Percentiles rank a stretch among this genome's conserved stretches.
These are phyloP conservation scores for Coemansia sp. DNA, from an alignment of 192 early-diverging fungal genomes.

Conservation along the genomic window DNA sequence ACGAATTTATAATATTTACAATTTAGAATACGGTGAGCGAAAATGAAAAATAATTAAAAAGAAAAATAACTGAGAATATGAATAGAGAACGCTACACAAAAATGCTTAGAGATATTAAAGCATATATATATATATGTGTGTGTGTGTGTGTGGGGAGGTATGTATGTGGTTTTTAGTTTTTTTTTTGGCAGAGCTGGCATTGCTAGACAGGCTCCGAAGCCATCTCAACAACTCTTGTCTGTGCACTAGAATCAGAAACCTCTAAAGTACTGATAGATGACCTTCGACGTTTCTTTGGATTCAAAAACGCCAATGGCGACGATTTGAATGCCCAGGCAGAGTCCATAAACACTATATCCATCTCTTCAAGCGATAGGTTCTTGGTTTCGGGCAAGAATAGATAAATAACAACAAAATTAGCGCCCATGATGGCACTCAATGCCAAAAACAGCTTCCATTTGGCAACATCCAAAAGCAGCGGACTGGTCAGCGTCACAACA, in stretches of 20 bases:
- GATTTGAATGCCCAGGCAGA: constrained; percentile 36
- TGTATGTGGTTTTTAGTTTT: too few species aligned
- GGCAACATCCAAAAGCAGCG: constrained; percentile 63
- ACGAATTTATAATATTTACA: too few species aligned
- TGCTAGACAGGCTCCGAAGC: too few species aligned
- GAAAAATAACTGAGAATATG: background rate
- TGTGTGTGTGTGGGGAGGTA: too few species aligned
- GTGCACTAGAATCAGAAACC: too few species aligned
- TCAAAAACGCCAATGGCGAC: background rate
- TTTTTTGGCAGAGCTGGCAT: too few species aligned
- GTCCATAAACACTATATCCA: constrained; percentile 70
- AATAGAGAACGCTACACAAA: background rate
- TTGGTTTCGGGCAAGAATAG: constrained; percentile 82
- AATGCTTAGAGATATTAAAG: too few species aligned
- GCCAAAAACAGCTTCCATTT: constrained; percentile 65
- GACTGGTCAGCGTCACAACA: constrained; percentile 67
- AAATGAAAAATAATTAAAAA: too few species aligned
- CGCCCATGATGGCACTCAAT: constrained; percentile 65
- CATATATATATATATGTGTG: too few species aligned
- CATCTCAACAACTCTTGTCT: too few species aligned
- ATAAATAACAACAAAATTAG: constrained; percentile 58
- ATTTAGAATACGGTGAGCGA: too few species aligned
- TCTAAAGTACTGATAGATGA: background rate
- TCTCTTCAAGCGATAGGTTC: constrained; percentile 79
- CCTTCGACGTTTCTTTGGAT: background rate